phyloP scores from a whole-genome alignment of 257 asterid species.

The Leptodermis oblonga region DNA sequence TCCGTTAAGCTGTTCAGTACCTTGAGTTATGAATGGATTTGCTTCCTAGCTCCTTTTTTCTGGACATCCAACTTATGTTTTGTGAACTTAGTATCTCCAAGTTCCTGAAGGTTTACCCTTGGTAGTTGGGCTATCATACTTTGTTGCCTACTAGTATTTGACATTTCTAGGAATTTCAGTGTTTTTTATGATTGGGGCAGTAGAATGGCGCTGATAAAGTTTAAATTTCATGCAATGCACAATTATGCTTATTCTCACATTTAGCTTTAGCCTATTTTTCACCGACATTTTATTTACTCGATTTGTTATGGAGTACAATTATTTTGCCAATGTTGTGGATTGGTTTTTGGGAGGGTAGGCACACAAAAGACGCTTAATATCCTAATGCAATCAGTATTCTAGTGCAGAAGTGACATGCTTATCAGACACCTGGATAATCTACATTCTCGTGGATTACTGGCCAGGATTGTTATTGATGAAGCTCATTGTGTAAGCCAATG shows the following conservation, averaged over 20 bases:
- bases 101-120: background rate
- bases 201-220: background rate
- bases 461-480: slow-evolving; percentile 97
- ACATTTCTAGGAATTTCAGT: background rate
- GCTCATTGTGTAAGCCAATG: slow-evolving; percentile 99
- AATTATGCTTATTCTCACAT: background rate
- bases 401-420: slow-evolving; percentile 84
- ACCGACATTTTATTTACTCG: background rate
- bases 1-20: background rate
- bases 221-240: background rate
- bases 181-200: background rate
- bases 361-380: background rate
- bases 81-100: background rate
- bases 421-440: slow-evolving; percentile 81
- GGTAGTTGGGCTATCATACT: too few relatives aligned
- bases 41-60: background rate
- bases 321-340: background rate
- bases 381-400: slow-evolving; percentile 10
- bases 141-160: background rate
- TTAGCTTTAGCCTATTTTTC: background rate
- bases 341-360: background rate
- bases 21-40: too few relatives aligned
- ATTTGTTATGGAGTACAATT: background rate
- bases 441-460: slow-evolving; percentile 68
- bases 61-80: background rate